Percentiles rank a stretch among this genome's conserved stretches.
These are phyloP conservation scores for Lactuca saligna DNA, from an alignment of 129 eudicot species.

Conservation along the genomic window DNA sequence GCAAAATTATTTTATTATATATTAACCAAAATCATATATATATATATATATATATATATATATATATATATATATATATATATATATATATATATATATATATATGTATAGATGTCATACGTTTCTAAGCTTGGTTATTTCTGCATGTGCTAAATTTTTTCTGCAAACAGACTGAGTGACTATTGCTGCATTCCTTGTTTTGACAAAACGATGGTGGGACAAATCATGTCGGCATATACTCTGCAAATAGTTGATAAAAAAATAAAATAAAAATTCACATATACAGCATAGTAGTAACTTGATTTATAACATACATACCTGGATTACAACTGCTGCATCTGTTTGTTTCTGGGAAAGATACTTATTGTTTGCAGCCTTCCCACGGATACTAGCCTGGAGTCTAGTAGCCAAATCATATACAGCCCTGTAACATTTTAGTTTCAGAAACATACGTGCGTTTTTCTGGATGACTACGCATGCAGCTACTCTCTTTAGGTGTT, in stretches of 20 bases:
- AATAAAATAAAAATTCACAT: neutral
- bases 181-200: constrained; percentile 50
- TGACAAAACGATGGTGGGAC: constrained; percentile 34
- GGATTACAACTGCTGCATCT: constrained; percentile 56
- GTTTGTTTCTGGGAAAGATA: constrained; percentile 37
- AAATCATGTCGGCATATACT: constrained; percentile 46
- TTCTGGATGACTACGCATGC: constrained; percentile 67
- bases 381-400: constrained; percentile 65
- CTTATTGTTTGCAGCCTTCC: constrained; percentile 57
- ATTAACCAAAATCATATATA: too few relatives aligned
- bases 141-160: constrained; percentile 43
- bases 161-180: constrained; percentile 70
- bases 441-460: constrained; percentile 44
- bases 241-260: constrained; percentile 34
- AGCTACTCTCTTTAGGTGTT: constrained; percentile 49
- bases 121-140: constrained; percentile 61
- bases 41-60: too few relatives aligned
- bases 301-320: constrained; percentile 41
- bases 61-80: too few relatives aligned
- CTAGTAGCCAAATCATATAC: constrained; percentile 47
- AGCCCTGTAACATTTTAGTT: constrained; percentile 45
- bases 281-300: too few relatives aligned
- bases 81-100: too few relatives aligned
- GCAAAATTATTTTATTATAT: neutral
- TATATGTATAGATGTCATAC: neutral